phyloP scores from a whole-genome alignment of 2,329 filamentous ascomycete genomes.

The Trichoderma sp. region DNA sequence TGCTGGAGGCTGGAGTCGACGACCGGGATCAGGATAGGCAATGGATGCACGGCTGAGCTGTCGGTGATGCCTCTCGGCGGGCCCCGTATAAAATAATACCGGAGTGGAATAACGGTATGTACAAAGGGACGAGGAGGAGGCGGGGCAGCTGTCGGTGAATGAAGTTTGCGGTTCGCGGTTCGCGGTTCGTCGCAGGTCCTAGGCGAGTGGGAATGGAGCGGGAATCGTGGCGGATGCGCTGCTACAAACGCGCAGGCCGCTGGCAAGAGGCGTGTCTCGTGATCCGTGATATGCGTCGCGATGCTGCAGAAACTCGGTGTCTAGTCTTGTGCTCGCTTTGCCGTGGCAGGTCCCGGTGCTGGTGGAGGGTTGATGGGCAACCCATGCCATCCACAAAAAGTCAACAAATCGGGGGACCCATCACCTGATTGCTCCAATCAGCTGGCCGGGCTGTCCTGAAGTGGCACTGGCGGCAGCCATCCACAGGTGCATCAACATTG shows the following conservation, averaged over 20 bases:
- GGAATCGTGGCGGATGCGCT: neutral
- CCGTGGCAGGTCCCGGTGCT: conserved; percentile 10
- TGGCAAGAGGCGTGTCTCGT: neutral
- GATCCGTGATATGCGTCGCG: neutral
- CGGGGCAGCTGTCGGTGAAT: neutral
- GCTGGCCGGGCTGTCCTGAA: conserved; percentile 12
- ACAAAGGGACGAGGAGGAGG: conserved; percentile 2
- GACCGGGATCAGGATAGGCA: conserved; percentile 23
- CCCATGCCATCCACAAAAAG: conserved; percentile 14
- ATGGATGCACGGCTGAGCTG: conserved; percentile 1
- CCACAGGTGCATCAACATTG: conserved; percentile 13
- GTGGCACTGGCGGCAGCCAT: neutral
- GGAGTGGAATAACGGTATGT: conserved; percentile 9
- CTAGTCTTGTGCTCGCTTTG: conserved; percentile 7
- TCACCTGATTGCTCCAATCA: conserved; percentile 24
- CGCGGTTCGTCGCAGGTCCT: neutral
- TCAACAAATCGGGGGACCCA: conserved; percentile 19
- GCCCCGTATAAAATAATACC: conserved; percentile 18
- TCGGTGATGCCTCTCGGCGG: conserved; percentile 20
- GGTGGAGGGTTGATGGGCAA: conserved; percentile 17
- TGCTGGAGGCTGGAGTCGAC: neutral
- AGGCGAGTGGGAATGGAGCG: neutral
- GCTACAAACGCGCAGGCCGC: neutral
- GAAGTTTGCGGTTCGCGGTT: neutral
- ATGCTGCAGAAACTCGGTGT: conserved; percentile 9